These are phyloP conservation scores for Musa acuminata DNA, from an alignment of 176 grass and related monocot genomes.

Conservation along the genomic window DNA sequence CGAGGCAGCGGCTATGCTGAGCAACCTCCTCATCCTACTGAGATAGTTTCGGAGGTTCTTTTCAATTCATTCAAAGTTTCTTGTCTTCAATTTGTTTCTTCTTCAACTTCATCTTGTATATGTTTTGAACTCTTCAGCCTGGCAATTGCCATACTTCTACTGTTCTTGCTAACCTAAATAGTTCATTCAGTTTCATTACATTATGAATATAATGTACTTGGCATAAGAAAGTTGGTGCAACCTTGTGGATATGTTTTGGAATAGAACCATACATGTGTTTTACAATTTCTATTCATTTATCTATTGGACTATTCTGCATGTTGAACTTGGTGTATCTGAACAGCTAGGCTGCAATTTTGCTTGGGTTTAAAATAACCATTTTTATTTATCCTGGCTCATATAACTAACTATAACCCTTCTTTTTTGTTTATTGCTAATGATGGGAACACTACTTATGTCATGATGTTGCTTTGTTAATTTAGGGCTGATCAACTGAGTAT, in stretches of 20 bases:
- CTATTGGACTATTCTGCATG: no score
- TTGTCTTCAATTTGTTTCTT: background rate
- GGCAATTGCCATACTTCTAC: no score
- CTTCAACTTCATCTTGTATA: background rate
- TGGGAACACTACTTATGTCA: no score
- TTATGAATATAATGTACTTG: no score
- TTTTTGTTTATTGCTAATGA: background rate
- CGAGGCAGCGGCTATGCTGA: conserved; percentile 28
- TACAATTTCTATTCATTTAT: no score
- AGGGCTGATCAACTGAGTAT: background rate
- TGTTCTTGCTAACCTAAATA: background rate
- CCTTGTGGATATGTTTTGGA: no score
- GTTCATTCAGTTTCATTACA: no score
- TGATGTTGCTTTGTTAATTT: background rate
- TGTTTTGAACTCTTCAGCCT: no score
- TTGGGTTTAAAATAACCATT: background rate
- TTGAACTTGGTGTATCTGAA: no score
- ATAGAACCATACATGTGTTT: no score
- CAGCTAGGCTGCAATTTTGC: no score
- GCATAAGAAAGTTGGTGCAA: no score
- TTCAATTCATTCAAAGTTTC: background rate
- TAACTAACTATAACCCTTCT: background rate
- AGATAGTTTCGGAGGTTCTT: background rate
- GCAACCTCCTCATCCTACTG: background rate
- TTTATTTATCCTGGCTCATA: background rate